phyloP scores from a whole-genome alignment of 805 yeast species.

The Sugiyamaella americana region DNA sequence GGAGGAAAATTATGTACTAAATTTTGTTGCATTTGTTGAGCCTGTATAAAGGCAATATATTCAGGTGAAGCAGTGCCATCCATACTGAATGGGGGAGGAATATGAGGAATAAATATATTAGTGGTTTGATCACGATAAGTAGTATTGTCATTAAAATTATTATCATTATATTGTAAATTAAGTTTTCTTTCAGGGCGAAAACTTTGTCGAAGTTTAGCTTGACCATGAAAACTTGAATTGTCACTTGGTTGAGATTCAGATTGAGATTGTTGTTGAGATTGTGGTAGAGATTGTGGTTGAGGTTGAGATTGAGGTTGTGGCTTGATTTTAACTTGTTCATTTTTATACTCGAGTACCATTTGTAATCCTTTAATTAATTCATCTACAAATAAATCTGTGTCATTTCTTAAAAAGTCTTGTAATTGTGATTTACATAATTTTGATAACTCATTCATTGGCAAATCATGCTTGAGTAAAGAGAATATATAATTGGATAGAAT shows the following conservation, averaged over 20 bases:
- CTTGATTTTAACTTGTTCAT: neutral
- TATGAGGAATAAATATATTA: neutral
- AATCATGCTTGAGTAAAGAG: conserved; percentile 37
- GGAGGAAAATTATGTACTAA: too few relatives aligned
- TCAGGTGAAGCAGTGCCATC: neutral
- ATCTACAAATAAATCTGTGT: conserved; percentile 31
- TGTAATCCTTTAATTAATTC: conserved; percentile 31
- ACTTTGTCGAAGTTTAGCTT: conserved; percentile 26
- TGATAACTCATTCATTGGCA: conserved; percentile 32
- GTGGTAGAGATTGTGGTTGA: neutral
- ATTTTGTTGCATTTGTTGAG: too few relatives aligned
- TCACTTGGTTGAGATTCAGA: neutral
- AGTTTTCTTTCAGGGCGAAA: conserved; percentile 19
- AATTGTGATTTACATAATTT: conserved; percentile 33
- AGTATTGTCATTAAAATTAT: neutral
- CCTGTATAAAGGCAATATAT: neutral
- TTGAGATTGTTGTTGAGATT: neutral
- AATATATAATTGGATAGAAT: conserved; percentile 42
- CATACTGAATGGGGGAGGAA: neutral
- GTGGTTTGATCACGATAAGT: neutral
- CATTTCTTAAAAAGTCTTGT: conserved; percentile 36
- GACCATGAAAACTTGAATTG: conserved; percentile 18
- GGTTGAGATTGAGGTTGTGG: neutral
- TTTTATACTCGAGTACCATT: neutral
- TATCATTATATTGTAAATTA: neutral